Conservation (phyloP, 257 asterid species). For the Plantago ovata region DNA sequence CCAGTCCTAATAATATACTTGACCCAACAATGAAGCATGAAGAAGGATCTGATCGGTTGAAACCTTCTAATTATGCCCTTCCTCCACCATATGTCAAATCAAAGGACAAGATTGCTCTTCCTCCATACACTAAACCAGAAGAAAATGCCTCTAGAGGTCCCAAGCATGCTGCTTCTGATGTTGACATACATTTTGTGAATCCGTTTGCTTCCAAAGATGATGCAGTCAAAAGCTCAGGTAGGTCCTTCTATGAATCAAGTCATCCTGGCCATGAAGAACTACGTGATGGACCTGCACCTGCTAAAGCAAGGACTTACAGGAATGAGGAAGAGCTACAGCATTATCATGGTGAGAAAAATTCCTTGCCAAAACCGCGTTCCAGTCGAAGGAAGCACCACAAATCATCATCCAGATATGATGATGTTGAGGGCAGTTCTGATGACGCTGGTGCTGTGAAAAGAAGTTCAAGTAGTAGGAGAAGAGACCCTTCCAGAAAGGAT, state of each 20-base stretch:
- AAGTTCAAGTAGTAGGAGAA: slow-evolving; percentile 69
- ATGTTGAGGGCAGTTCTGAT: slow-evolving; percentile 34
- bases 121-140: slow-evolving; percentile 56
- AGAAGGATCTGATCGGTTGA: slow-evolving; percentile 40
- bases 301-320: slow-evolving; percentile 20
- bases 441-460: slow-evolving; percentile 38
- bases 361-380: slow-evolving; percentile 70
- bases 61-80: slow-evolving; percentile 31
- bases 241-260: slow-evolving; percentile 18
- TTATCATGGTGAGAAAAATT: slow-evolving; percentile 35
- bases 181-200: slow-evolving; percentile 16
- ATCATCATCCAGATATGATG: slow-evolving; percentile 37
- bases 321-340: slow-evolving; percentile 31
- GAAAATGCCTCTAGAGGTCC: slow-evolving; percentile 26
- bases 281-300: slow-evolving; percentile 22
- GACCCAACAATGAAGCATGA: slow-evolving; percentile 26
- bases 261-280: slow-evolving; percentile 25
- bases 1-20: slow-evolving; percentile 20
- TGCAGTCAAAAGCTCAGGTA: slow-evolving; percentile 21
- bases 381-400: slow-evolving; percentile 63
- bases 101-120: slow-evolving; percentile 36
- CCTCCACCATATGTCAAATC: slow-evolving; percentile 84
- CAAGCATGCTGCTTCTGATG: slow-evolving; percentile 25
- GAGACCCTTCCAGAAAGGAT: slow-evolving; percentile 61
- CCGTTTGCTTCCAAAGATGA: slow-evolving; percentile 11